Evolutionary conservation across 345 rosid species (phyloP).

Genomic region (Tarenaya hassleriana): DNA sequence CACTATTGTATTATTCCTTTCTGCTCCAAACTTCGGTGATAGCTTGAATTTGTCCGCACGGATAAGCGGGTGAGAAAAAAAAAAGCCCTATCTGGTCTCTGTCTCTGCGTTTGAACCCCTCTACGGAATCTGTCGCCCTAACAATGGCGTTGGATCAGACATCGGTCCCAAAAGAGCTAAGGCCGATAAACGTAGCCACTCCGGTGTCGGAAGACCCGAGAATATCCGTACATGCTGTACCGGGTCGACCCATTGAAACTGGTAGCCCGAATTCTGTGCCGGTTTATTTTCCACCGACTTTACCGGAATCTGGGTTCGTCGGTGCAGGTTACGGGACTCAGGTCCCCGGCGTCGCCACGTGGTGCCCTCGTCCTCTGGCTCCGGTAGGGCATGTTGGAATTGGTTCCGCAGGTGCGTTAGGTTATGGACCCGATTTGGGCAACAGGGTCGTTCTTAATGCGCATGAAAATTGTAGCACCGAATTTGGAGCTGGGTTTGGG

Average conservation of each 20-base stretch:
- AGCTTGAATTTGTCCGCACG: not conserved
- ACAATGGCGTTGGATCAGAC: constrained; percentile 63
- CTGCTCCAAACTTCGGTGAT: not conserved
- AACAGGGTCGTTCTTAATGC: constrained; percentile 43
- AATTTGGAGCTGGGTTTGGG: constrained; percentile 26
- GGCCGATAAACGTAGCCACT: constrained; percentile 39
- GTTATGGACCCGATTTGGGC: constrained; percentile 32
- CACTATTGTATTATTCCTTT: not conserved
- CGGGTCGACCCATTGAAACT: constrained; percentile 26
- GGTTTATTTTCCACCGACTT: constrained; percentile 38
- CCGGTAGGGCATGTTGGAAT: constrained; percentile 37
- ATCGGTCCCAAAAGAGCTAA: constrained; percentile 37
- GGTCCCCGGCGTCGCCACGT: constrained; percentile 22
- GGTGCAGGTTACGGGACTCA: too few relatives aligned
- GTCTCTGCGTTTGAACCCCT: too few relatives aligned
- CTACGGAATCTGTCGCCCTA: constrained; percentile 10
- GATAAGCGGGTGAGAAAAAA: not conserved
- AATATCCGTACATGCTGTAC: constrained; percentile 29
- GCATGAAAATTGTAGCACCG: constrained; percentile 36
- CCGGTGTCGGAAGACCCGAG: constrained; percentile 42
- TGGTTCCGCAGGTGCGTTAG: too few relatives aligned
- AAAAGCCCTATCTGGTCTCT: not conserved
- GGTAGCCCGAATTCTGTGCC: constrained; percentile 37
- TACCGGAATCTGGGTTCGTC: too few relatives aligned
- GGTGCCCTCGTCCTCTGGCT: constrained; percentile 37